Evolutionary conservation across 176 grass and related monocot genomes (phyloP).

Genomic region (Hsuehochloa calcarea): DNA sequence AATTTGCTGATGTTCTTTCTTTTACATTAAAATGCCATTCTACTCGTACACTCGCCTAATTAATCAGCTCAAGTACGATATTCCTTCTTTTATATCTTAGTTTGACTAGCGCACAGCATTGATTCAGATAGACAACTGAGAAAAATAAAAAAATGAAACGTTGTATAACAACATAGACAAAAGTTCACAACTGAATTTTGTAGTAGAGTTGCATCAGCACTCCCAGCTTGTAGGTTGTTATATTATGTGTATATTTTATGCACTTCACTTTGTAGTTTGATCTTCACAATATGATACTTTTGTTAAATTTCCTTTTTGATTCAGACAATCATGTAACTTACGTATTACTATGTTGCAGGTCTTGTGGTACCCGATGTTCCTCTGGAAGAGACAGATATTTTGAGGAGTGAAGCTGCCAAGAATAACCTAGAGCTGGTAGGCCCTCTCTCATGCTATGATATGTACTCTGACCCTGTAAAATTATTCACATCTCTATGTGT

Average conservation of each 20-base stretch:
- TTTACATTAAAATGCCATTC: background rate
- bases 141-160: background rate
- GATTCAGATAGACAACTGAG: conserved; percentile 7
- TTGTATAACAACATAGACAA: conserved; percentile 6
- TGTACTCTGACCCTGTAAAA: background rate
- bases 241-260: background rate
- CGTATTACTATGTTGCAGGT: conserved; percentile 46
- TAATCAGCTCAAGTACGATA: background rate
- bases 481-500: background rate
- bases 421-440: conserved; percentile 96
- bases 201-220: background rate
- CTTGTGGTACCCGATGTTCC: conserved; percentile 98
- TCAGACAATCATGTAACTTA: background rate
- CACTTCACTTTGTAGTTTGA: background rate
- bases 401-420: conserved; percentile 80
- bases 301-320: background rate
- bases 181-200: background rate
- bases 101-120: background rate
- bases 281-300: background rate
- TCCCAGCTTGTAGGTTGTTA: background rate
- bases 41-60: background rate
- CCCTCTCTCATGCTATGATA: background rate
- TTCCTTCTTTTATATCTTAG: background rate
- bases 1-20: conserved; percentile 1
- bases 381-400: conserved; percentile 81